These are phyloP conservation scores for Carallia brachiata DNA, from an alignment of 345 rosid species.

Conservation along the genomic window DNA sequence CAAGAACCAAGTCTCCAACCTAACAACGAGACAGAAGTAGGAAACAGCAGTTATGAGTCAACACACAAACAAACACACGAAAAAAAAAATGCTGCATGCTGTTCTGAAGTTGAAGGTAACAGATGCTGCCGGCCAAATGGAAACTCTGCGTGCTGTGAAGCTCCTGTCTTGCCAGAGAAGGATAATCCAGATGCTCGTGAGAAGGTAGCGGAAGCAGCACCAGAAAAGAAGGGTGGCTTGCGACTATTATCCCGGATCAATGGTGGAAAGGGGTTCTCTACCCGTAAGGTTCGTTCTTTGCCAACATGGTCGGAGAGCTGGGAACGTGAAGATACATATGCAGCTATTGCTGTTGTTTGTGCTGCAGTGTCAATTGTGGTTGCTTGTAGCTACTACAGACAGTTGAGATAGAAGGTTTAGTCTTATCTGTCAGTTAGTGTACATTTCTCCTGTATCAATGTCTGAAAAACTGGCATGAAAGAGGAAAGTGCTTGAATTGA, in stretches of 20 bases:
- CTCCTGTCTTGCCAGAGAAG: conserved; percentile 26
- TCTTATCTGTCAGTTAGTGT: too few species aligned
- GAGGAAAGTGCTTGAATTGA: neutral
- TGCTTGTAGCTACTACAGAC: conserved; percentile 73
- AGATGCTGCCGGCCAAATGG: conserved; percentile 68
- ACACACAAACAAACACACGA: conserved; percentile 30
- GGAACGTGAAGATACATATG: conserved; percentile 88
- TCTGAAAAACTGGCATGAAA: neutral
- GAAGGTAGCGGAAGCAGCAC: conserved; percentile 24
- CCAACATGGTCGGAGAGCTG: conserved; percentile 77
- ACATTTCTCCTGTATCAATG: conserved; percentile 1
- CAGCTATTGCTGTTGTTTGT: conserved; percentile 69
- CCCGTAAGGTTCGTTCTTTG: conserved; percentile 45
- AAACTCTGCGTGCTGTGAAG: conserved; percentile 50
- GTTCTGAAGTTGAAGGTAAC: conserved; percentile 36
- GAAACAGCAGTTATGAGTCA: conserved; percentile 25
- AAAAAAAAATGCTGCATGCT: conserved; percentile 20
- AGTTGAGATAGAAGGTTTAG: conserved; percentile 31
- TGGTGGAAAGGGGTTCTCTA: conserved; percentile 37
- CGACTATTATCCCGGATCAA: conserved; percentile 31
- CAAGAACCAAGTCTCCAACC: conserved; percentile 57
- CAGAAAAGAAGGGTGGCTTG: conserved; percentile 47
- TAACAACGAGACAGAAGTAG: conserved; percentile 32
- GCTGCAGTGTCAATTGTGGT: conserved; percentile 76
- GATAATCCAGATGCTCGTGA: conserved; percentile 23